Evolutionary conservation across 768 basidiomycete species (phyloP).

Genomic region (Trametopsis cervina): DNA sequence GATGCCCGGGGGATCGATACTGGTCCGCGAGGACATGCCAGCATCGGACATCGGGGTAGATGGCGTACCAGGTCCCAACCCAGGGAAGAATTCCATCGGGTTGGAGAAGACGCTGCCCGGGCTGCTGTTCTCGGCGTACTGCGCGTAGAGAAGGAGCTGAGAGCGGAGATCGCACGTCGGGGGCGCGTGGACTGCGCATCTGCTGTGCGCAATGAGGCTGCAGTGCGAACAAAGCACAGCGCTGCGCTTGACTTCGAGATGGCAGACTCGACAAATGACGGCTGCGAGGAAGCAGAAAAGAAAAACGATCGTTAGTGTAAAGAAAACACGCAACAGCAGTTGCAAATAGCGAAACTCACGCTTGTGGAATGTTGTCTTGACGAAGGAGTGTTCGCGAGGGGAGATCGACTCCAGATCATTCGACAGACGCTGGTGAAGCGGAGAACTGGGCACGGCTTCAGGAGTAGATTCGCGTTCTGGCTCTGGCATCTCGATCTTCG

Average conservation of each 20-base stretch:
- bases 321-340: conserved; percentile 6
- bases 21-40: conserved; percentile 34
- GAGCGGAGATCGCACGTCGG: conserved; percentile 79
- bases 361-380: conserved; percentile 90
- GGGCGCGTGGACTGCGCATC: conserved; percentile 66
- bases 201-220: conserved; percentile 81
- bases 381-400: conserved; percentile 72
- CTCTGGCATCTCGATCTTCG: conserved; percentile 38
- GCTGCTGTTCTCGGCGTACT: conserved; percentile 67
- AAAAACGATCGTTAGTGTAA: conserved; percentile 6
- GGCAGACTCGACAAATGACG: conserved; percentile 82
- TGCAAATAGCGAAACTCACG: conserved; percentile 45
- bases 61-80: conserved; percentile 26
- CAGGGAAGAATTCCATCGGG: conserved; percentile 39
- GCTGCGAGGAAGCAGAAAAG: too few species aligned
- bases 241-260: conserved; percentile 71
- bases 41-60: conserved; percentile 51
- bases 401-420: conserved; percentile 43
- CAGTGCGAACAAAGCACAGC: conserved; percentile 87
- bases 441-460: conserved; percentile 31
- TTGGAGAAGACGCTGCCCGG: conserved; percentile 41
- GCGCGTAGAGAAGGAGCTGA: conserved; percentile 71
- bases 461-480: conserved; percentile 39
- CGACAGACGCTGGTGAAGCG: conserved; percentile 17
- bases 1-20: conserved; percentile 31